phyloP scores from a whole-genome alignment of 257 asterid species.

The Linaria vulgaris region DNA sequence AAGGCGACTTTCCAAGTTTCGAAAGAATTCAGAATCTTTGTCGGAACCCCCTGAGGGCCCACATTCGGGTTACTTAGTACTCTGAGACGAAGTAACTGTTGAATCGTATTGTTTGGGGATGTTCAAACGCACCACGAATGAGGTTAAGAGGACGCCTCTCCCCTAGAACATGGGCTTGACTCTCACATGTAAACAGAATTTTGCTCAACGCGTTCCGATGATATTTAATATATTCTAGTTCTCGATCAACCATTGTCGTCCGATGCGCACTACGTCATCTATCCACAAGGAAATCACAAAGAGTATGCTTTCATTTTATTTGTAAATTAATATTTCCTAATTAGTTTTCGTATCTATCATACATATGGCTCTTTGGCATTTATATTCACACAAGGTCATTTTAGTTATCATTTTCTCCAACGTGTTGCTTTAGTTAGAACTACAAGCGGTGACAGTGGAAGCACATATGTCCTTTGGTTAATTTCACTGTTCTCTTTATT shows the following conservation, averaged over 20 bases:
- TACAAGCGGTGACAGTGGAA: too few species aligned
- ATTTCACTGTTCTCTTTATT: neutral
- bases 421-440: too few species aligned
- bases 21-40: conserved; percentile 23
- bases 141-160: conserved; percentile 33
- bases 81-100: conserved; percentile 55
- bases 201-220: neutral
- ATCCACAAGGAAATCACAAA: conserved; percentile 40
- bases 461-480: too few species aligned
- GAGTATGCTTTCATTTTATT: conserved; percentile 39
- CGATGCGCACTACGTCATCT: conserved; percentile 50
- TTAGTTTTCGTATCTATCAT: neutral
- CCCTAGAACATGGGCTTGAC: conserved; percentile 55
- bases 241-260: conserved; percentile 45
- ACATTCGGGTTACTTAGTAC: conserved; percentile 50
- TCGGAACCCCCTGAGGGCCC: conserved; percentile 50
- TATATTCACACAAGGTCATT: neutral
- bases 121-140: neutral
- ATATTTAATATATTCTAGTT: conserved; percentile 45
- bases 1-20: conserved; percentile 48
- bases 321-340: neutral
- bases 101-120: conserved; percentile 37
- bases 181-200: neutral
- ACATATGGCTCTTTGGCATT: neutral
- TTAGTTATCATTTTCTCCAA: too few species aligned